Evolutionary conservation across 2,329 filamentous ascomycete genomes (phyloP).

Genomic region (Tolypocladium pustulatum): DNA sequence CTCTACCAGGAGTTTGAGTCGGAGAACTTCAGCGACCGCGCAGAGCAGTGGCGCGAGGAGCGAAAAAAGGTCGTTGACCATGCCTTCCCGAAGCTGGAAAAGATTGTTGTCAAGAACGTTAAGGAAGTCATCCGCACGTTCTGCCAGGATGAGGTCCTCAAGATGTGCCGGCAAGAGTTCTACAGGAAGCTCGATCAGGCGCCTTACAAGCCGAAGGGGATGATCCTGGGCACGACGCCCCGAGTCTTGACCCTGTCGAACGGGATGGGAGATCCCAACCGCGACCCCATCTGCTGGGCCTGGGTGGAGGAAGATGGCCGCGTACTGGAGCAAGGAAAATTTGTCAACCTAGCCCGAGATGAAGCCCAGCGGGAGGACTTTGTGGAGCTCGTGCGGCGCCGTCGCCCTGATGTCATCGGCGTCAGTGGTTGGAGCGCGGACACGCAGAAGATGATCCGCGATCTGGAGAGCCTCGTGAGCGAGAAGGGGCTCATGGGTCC

Average conservation of each 20-base stretch:
- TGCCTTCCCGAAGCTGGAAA: constrained; percentile 72
- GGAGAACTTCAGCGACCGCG: constrained; percentile 89
- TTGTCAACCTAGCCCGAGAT: constrained; percentile 65
- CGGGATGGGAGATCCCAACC: constrained; percentile 60
- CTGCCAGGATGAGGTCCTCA: constrained; percentile 88
- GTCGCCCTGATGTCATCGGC: constrained; percentile 81
- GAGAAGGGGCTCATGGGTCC: constrained; percentile 68
- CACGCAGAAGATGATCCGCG: constrained; percentile 71
- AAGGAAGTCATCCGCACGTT: constrained; percentile 91
- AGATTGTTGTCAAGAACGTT: constrained; percentile 77
- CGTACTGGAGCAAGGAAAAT: constrained; percentile 80
- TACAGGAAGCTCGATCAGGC: constrained; percentile 87
- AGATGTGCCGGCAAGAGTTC: constrained; percentile 79
- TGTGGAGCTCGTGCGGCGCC: constrained; percentile 65
- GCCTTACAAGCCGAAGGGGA: constrained; percentile 88
- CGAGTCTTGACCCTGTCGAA: constrained; percentile 82
- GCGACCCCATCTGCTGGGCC: constrained; percentile 81
- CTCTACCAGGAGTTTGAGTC: constrained; percentile 80
- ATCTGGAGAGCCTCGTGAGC: constrained; percentile 68
- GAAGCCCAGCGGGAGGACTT: constrained; percentile 60
- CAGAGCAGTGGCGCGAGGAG: constrained; percentile 88
- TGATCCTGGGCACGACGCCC: constrained; percentile 78
- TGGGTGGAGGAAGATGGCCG: constrained; percentile 90
- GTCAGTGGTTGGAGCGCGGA: constrained; percentile 84
- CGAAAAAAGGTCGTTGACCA: constrained; percentile 75